Base-by-base conservation (phyloP, 2,329 filamentous ascomycete species). In the Neonectria sp. region DNA sequence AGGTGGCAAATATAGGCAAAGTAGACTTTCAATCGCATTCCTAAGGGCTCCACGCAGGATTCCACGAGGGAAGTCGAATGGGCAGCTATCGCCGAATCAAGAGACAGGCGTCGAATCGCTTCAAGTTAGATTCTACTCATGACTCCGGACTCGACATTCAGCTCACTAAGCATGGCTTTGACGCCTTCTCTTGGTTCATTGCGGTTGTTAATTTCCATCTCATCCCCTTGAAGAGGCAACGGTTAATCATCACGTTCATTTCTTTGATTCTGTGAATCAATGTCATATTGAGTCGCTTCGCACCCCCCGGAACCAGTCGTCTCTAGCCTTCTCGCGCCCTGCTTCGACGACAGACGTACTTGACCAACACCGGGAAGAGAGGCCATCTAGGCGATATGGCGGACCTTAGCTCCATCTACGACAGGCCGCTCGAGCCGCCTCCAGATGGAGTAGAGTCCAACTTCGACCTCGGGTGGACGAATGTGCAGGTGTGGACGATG, bases 371-470 rank as follows among this genome's bases (percentile, higher is more conserved):
- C 31, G 24, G n/a, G 29, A 15, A 6, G 6, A 35, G 11, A 24
- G 8, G 25, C 29, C 13, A 21, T 15, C 17, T 48, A 13, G 17
- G 13, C 29, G 17, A 51, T 37, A 37, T 11, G 40, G 6, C 6
- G 3, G 7, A n/a, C n/a, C 4, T 2, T n/a, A 9, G 35, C 24
- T 43, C 60, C n/a, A 55, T 56, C 35, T 56, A 58, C 53, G 55
- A 62, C 46, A 67, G 59, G 6, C 37, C 59, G n/a, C 59, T 62
- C 21, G 59, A 57, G 3, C 24, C 56, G 11, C 56, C 65, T 4
- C 65, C 60, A 1, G 46, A 53, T n/a, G 60, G 60, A 15, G 48
- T 24, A n/a, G 53, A 53, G 3, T 57, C 61, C 3, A 46, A 68
- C 24, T 68, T 68, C 33, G 49, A 63, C 33, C n/a, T 31, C 21